Percentiles rank a stretch among this genome's conserved stretches.
phyloP scores from a whole-genome alignment of 768 basidiomycete species.

The Amyloporia xantha region DNA sequence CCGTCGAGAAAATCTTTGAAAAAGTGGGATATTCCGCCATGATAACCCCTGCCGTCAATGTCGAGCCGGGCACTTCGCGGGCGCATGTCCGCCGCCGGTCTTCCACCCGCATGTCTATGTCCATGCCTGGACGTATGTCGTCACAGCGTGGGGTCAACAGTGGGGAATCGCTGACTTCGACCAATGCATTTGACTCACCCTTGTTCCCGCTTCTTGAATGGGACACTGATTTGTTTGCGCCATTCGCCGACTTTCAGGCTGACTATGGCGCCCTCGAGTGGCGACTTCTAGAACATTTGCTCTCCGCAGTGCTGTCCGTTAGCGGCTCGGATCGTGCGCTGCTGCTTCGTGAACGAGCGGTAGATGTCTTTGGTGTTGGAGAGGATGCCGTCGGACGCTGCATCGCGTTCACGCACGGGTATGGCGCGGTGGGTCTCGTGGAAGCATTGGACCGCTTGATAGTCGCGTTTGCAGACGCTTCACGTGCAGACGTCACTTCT shows the following conservation, averaged over 20 bases:
- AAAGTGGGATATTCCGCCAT: slow-evolving; percentile 40
- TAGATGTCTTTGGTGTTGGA: slow-evolving; percentile 68
- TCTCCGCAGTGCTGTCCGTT: slow-evolving; percentile 35
- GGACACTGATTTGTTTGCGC: slow-evolving; percentile 91
- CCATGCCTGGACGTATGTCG: slow-evolving; percentile 24
- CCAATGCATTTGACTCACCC: slow-evolving; percentile 6
- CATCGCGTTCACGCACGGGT: slow-evolving; percentile 82
- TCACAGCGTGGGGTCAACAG: slow-evolving; percentile 25
- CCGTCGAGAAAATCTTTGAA: slow-evolving; percentile 70
- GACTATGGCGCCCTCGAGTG: slow-evolving; percentile 80
- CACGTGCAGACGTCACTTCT: slow-evolving; percentile 45
- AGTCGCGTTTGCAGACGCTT: slow-evolving; percentile 59
- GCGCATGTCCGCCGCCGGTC: slow-evolving; percentile 15
- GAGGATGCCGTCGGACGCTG: slow-evolving; percentile 79
- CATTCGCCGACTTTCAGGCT: slow-evolving; percentile 86
- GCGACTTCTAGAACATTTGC: slow-evolving; percentile 53
- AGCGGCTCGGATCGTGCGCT: slow-evolving; percentile 43
- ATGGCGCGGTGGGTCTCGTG: slow-evolving; percentile 69
- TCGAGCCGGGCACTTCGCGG: slow-evolving; percentile 13
- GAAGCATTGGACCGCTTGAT: slow-evolving; percentile 69
- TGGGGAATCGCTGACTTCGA: slow-evolving; percentile 9
- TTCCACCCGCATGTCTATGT: slow-evolving; percentile 24
- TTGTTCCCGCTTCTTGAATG: slow-evolving; percentile 42
- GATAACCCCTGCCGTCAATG: slow-evolving; percentile 14
- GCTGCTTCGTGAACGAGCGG: slow-evolving; percentile 64